Evolutionary conservation across 352 stramenopile species (phyloP).

Genomic region (Globisporangium irregulare): DNA sequence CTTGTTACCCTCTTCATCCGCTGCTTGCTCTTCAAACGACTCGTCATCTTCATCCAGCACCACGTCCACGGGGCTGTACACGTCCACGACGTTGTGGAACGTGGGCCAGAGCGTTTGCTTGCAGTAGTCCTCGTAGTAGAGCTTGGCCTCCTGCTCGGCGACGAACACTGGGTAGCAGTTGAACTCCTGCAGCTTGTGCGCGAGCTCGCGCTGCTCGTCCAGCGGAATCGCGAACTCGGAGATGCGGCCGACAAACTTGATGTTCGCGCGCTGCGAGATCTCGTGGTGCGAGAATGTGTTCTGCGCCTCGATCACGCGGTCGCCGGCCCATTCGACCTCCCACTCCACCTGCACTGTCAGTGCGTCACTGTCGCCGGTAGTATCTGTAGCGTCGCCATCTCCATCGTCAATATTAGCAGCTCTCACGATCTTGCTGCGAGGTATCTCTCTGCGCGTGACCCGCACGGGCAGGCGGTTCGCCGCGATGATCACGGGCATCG

Average conservation of each 20-base stretch:
- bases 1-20: not conserved
- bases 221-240: conserved; percentile 47
- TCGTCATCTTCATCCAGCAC: conserved; percentile 39
- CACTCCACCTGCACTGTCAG: conserved; percentile 23
- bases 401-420: no score
- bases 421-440: conserved; percentile 1
- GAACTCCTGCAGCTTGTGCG: conserved; percentile 43
- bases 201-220: conserved; percentile 48
- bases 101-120: conserved; percentile 96
- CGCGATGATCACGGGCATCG: conserved; percentile 70
- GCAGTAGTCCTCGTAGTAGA: conserved; percentile 93
- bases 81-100: conserved; percentile 96
- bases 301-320: conserved; percentile 72
- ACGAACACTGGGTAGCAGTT: conserved; percentile 75
- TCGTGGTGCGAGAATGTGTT: conserved; percentile 76
- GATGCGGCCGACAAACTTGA: conserved; percentile 75
- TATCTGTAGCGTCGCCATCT: not conserved
- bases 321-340: conserved; percentile 63
- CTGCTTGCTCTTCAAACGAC: not conserved
- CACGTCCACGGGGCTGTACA: conserved; percentile 77
- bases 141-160: conserved; percentile 42
- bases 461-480: conserved; percentile 66
- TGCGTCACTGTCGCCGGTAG: not conserved
- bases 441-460: conserved; percentile 16
- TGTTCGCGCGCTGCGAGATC: conserved; percentile 54